A percentile compares a stretch with the other conserved stretches of the same genome.
phyloP scores from a whole-genome alignment of 257 asterid species.

The Fraxinus excelsior region DNA sequence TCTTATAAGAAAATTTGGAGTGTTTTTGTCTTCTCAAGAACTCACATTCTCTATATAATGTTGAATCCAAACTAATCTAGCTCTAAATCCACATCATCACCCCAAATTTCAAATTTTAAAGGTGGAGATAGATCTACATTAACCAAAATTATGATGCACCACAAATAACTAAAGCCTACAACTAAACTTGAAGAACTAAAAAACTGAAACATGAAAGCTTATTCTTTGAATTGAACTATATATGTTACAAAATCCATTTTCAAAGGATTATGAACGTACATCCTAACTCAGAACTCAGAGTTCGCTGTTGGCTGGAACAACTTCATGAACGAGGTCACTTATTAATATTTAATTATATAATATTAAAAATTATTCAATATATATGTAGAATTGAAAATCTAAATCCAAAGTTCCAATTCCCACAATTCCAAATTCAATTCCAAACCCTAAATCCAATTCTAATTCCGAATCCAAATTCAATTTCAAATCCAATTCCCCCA shows the following conservation, averaged over 20 bases:
- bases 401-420: no score
- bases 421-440: no score
- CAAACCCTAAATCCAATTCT: no score
- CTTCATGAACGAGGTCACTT: slow-evolving; percentile 2
- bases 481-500: no score
- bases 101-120: slow-evolving; percentile 16
- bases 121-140: slow-evolving; percentile 8
- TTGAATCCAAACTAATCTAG: background rate
- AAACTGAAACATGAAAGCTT: slow-evolving; percentile 33
- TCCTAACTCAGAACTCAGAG: slow-evolving; percentile 49
- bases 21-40: background rate
- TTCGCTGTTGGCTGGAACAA: slow-evolving; percentile 45
- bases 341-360: no score
- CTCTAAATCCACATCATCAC: background rate
- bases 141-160: slow-evolving; percentile 32
- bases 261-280: slow-evolving; percentile 69
- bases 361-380: no score
- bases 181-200: slow-evolving; percentile 17
- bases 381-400: no score
- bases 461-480: no score
- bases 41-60: background rate
- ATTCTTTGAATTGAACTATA: slow-evolving; percentile 61
- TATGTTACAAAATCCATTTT: slow-evolving; percentile 70
- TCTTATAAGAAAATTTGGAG: background rate
- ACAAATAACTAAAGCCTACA: slow-evolving; percentile 45